A percentile compares a stretch with the other conserved stretches of the same genome.
Conservation (phyloP, 345 rosid species). For the Iberis pinnata region DNA sequence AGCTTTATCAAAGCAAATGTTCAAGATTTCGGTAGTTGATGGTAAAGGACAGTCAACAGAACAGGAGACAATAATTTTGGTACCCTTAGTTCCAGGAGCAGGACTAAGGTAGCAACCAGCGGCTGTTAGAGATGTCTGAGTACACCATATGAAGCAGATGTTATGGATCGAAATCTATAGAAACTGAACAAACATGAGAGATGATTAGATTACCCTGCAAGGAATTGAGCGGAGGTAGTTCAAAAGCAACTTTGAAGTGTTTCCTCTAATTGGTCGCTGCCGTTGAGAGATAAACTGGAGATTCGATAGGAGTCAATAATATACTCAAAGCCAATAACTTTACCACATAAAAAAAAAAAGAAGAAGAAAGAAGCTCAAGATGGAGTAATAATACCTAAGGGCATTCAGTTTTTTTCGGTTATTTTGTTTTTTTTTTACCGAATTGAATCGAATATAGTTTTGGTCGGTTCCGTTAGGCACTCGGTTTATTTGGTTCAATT, state of each 20-base stretch:
- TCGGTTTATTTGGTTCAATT: too few relatives aligned
- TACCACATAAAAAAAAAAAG: neutral
- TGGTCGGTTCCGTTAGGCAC: too few relatives aligned
- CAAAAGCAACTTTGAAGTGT: conserved; percentile 63
- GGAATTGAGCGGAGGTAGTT: conserved; percentile 54
- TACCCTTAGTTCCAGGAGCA: conserved; percentile 76
- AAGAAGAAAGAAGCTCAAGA: too few relatives aligned
- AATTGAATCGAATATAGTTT: too few relatives aligned
- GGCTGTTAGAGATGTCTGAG: conserved; percentile 77
- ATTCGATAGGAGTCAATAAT: conserved; percentile 17
- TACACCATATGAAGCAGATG: conserved; percentile 17
- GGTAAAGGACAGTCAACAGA: conserved; percentile 57
- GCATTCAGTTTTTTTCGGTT: too few relatives aligned
- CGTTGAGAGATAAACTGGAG: conserved; percentile 80
- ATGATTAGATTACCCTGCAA: conserved; percentile 69
- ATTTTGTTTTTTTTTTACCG: too few relatives aligned
- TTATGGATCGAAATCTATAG: neutral
- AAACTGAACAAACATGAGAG: conserved; percentile 8
- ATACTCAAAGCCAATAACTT: conserved; percentile 5
- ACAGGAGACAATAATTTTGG: conserved; percentile 67
- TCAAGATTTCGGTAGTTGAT: conserved; percentile 40
- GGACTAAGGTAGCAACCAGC: conserved; percentile 95
- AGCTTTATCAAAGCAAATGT: conserved; percentile 24
- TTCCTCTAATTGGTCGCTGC: conserved; percentile 75
- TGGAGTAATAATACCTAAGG: too few relatives aligned